phyloP scores from a whole-genome alignment of 1,284 basidiomycete species.

The Microstroma glucosiphilum region DNA sequence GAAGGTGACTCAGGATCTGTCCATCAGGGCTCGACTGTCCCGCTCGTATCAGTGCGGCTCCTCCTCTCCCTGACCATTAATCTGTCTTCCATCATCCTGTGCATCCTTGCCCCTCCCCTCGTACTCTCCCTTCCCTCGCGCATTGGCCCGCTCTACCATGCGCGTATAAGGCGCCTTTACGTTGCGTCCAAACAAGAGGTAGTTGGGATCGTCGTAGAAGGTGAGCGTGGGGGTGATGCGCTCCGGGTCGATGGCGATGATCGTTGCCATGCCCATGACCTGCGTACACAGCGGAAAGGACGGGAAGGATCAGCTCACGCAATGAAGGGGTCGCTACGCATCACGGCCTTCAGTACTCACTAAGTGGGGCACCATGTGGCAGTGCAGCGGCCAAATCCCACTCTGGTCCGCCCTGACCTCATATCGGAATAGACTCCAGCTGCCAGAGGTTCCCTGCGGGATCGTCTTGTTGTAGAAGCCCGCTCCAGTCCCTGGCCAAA shows the following conservation, averaged over 20 bases:
- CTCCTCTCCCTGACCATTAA: too few relatives aligned
- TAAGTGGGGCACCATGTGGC: slow-evolving; percentile 27
- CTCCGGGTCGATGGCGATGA: slow-evolving; percentile 20
- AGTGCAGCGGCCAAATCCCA: slow-evolving; percentile 27
- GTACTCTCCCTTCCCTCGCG: slow-evolving; percentile 87
- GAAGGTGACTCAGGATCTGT: slow-evolving; percentile 82
- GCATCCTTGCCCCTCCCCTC: slow-evolving; percentile 65
- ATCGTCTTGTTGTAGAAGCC: slow-evolving; percentile 16
- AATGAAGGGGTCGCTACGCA: too few relatives aligned
- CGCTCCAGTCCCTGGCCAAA: slow-evolving; percentile 26
- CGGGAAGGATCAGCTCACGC: too few relatives aligned
- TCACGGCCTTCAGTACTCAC: too few relatives aligned
- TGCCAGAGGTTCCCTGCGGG: slow-evolving; percentile 17
- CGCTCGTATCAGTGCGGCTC: too few relatives aligned
- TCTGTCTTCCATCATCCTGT: too few relatives aligned
- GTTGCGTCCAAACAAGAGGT: slow-evolving; percentile 1
- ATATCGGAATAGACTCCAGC: slow-evolving; percentile 28
- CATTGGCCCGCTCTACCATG: slow-evolving; percentile 81
- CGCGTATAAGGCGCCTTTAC: slow-evolving; percentile 56
- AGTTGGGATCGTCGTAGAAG: not conserved
- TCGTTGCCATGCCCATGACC: slow-evolving; percentile 34
- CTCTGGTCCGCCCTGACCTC: slow-evolving; percentile 17
- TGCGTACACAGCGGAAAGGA: too few relatives aligned
- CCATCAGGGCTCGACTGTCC: slow-evolving; percentile 67
- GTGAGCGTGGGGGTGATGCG: slow-evolving; percentile 4